Conservation (phyloP, 441 rosid species). For the Isatis lusitanica region DNA sequence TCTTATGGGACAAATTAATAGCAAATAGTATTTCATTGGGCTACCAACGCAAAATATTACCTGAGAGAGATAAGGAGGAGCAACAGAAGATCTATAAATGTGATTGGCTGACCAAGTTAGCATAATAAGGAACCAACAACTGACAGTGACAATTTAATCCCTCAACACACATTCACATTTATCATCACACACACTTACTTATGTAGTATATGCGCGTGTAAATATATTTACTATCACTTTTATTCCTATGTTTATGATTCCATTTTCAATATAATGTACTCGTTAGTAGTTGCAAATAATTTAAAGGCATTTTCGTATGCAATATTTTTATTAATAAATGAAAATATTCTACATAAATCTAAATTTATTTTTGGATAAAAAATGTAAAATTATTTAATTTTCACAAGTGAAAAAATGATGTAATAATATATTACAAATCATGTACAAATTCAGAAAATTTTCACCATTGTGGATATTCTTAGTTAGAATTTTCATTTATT, state of each 20-base stretch:
- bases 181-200: background rate
- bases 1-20: background rate
- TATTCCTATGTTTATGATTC: background rate
- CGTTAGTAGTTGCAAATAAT: no score
- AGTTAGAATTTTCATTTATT: background rate
- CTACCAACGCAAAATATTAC: no score
- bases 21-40: background rate
- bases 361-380: background rate
- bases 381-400: background rate
- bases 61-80: background rate
- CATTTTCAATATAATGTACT: no score
- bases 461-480: no score
- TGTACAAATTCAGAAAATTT: background rate
- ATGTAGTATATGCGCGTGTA: background rate
- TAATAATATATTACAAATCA: background rate
- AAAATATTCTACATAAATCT: background rate
- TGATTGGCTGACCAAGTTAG: conserved; percentile 13
- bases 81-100: background rate
- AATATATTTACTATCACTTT: background rate
- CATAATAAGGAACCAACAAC: conserved; percentile 16
- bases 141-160: conserved; percentile 9
- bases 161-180: background rate
- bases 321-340: no score
- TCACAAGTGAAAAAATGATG: background rate
- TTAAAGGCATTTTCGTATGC: background rate